A percentile compares a stretch with the other conserved stretches of the same genome.
These are phyloP conservation scores for Austroboletus niveus DNA, from an alignment of 1,284 basidiomycete species.

Conservation along the genomic window DNA sequence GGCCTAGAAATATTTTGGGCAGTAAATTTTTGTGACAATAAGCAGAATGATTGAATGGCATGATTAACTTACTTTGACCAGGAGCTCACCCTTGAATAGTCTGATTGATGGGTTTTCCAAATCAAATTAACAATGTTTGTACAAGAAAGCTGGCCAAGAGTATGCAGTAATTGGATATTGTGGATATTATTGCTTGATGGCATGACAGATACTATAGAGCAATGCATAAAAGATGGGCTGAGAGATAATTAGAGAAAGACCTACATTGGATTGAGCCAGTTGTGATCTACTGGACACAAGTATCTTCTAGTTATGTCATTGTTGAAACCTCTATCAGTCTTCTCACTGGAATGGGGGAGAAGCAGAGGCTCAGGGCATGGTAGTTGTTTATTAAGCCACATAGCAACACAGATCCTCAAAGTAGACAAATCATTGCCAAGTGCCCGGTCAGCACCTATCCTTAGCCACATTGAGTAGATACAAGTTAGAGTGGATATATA, in stretches of 20 bases:
- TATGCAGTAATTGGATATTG: slow-evolving; percentile 14
- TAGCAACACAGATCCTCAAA: slow-evolving; percentile 12
- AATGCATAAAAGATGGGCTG: too few relatives aligned
- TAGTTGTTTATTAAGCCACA: slow-evolving; percentile 19
- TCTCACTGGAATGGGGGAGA: neutral
- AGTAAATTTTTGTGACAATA: too few relatives aligned
- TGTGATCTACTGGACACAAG: slow-evolving; percentile 25
- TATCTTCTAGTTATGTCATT: slow-evolving; percentile 26
- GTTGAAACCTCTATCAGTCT: slow-evolving; percentile 19
- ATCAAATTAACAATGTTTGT: slow-evolving; percentile 11
- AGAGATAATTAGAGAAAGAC: neutral
- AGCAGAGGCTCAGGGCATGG: slow-evolving; percentile 11
- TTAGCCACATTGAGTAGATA: slow-evolving; percentile 3
- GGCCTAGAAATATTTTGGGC: slow-evolving; percentile 14
- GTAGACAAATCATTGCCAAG: slow-evolving; percentile 19
- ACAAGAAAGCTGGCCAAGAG: slow-evolving; percentile 20
- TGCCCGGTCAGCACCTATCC: slow-evolving; percentile 15
- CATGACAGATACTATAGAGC: slow-evolving; percentile 5
- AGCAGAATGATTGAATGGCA: neutral
- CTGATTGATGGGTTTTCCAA: slow-evolving; percentile 12
- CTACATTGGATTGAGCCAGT: slow-evolving; percentile 26
- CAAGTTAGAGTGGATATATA: too few relatives aligned
- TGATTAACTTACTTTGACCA: slow-evolving; percentile 18
- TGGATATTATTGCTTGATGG: slow-evolving; percentile 13
- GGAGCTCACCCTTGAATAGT: slow-evolving; percentile 21